A percentile compares a stretch with the other conserved stretches of the same genome.
Conservation (phyloP, 768 basidiomycete genomes). For the Tricholomella constricta region DNA sequence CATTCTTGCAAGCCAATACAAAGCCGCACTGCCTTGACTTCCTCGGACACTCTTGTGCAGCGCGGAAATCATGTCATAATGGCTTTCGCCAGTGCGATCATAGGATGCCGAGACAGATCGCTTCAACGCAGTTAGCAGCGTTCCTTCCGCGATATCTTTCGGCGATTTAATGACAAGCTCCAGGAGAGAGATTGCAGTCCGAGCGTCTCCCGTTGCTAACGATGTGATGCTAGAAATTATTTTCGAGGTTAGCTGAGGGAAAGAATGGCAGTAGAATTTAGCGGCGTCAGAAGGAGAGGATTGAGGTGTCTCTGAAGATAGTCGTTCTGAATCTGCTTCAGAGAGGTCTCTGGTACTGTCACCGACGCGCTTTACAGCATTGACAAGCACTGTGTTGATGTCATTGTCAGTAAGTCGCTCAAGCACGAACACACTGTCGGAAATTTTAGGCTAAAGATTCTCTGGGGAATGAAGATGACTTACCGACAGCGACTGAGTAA, state of each 20-base stretch:
- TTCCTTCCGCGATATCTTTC: constrained; percentile 40
- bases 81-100: constrained; percentile 74
- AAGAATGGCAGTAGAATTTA: constrained; percentile 10
- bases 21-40: constrained; percentile 71
- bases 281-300: constrained; percentile 20
- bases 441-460: constrained; percentile 17
- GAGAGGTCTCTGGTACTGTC: constrained; percentile 3
- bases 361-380: constrained; percentile 42
- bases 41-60: constrained; percentile 85
- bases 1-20: constrained; percentile 92
- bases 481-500: constrained; percentile 78
- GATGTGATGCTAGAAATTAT: constrained; percentile 52
- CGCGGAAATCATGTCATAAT: constrained; percentile 83
- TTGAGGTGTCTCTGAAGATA: constrained; percentile 11
- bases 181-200: constrained; percentile 75
- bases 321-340: constrained; percentile 1
- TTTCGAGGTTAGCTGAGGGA: constrained; percentile 46
- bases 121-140: constrained; percentile 58
- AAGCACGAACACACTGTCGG: constrained; percentile 70
- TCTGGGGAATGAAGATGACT: constrained; percentile 25
- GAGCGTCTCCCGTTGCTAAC: constrained; percentile 68
- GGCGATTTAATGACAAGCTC: constrained; percentile 63
- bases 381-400: constrained; percentile 56
- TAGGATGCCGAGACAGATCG: constrained; percentile 67
- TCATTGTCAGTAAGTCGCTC: constrained; percentile 67